A percentile compares a stretch with the other conserved stretches of the same genome.
phyloP scores from a whole-genome alignment of 805 yeast species.

The Cyberlindnera suaveolens region DNA sequence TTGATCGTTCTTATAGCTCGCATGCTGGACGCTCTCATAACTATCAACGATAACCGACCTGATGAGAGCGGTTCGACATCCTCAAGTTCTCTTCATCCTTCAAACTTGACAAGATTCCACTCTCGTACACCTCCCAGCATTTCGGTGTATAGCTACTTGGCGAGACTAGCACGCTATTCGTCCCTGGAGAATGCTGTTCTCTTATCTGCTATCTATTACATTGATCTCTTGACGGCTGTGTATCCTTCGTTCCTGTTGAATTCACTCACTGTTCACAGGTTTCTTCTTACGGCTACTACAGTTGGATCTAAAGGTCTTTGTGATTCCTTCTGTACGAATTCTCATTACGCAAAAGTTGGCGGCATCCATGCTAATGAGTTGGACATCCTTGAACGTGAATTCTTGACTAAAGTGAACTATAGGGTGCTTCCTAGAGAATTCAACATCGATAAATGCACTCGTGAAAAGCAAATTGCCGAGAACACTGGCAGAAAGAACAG shows the following conservation, averaged over 20 bases:
- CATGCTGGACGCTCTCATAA: constrained; percentile 72
- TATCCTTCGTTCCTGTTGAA: constrained; percentile 79
- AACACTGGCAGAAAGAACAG: constrained; percentile 15
- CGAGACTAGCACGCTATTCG: constrained; percentile 76
- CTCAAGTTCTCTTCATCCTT: constrained; percentile 26
- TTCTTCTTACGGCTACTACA: constrained; percentile 82
- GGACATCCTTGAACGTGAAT: constrained; percentile 84
- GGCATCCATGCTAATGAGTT: constrained; percentile 81
- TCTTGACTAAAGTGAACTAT: constrained; percentile 74
- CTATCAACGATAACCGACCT: constrained; percentile 54
- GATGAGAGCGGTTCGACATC: constrained; percentile 20
- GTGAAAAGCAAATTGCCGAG: constrained; percentile 17
- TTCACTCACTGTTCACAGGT: constrained; percentile 90
- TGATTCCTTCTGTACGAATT: constrained; percentile 89
- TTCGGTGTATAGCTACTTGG: constrained; percentile 68
- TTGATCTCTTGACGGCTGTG: constrained; percentile 73
- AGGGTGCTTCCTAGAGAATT: constrained; percentile 55
- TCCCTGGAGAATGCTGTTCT: constrained; percentile 79
- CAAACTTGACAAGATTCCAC: constrained; percentile 77
- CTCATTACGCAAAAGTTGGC: constrained; percentile 93
- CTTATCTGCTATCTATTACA: constrained; percentile 79
- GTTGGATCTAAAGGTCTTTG: constrained; percentile 87
- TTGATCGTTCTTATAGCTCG: constrained; percentile 67
- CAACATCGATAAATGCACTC: constrained; percentile 33
- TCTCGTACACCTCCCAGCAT: constrained; percentile 90